Evolutionary conservation across 2,329 filamentous ascomycete genomes (phyloP).

Genomic region (Amauroascus niger): DNA sequence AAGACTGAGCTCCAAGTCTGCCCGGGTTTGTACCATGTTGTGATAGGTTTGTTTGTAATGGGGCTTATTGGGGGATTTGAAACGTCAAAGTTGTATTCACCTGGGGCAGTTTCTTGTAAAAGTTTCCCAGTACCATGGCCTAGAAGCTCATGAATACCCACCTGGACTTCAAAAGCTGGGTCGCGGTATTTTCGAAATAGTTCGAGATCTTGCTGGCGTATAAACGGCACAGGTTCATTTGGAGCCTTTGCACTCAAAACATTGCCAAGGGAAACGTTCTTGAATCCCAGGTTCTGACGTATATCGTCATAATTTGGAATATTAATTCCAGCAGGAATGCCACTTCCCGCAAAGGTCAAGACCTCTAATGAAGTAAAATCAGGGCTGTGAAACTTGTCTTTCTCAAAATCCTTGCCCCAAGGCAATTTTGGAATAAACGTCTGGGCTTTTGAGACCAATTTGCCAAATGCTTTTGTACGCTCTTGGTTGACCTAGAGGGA

Average conservation of each 20-base stretch:
- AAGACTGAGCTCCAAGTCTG: slow-evolving; percentile 95
- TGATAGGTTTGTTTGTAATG: slow-evolving; percentile 64
- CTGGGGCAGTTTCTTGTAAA: slow-evolving; percentile 74
- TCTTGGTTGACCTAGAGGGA: slow-evolving; percentile 61
- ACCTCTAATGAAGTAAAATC: slow-evolving; percentile 96
- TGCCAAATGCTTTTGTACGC: slow-evolving; percentile 76
- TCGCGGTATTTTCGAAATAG: slow-evolving; percentile 77
- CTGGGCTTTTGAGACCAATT: slow-evolving; percentile 71
- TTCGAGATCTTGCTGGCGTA: slow-evolving; percentile 64
- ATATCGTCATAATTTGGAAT: slow-evolving; percentile 51
- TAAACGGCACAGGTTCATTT: slow-evolving; percentile 86
- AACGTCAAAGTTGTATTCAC: slow-evolving; percentile 79
- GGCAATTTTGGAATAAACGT: slow-evolving; percentile 79
- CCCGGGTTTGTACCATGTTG: slow-evolving; percentile 85
- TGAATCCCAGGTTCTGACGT: slow-evolving; percentile 55
- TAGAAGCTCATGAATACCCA: slow-evolving; percentile 81
- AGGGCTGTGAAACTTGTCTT: slow-evolving; percentile 87
- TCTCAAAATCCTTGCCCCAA: slow-evolving; percentile 83
- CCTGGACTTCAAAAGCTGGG: slow-evolving; percentile 85
- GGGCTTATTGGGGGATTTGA: slow-evolving; percentile 73
- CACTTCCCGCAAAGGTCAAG: slow-evolving; percentile 62
- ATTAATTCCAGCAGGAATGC: slow-evolving; percentile 53
- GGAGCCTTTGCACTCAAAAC: slow-evolving; percentile 84
- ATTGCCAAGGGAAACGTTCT: slow-evolving; percentile 77
- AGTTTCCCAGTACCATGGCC: slow-evolving; percentile 91